A percentile compares a stretch with the other conserved stretches of the same genome.
Evolutionary conservation across 2,329 filamentous ascomycete genomes (phyloP).

Genomic region (Capronia coronata): DNA sequence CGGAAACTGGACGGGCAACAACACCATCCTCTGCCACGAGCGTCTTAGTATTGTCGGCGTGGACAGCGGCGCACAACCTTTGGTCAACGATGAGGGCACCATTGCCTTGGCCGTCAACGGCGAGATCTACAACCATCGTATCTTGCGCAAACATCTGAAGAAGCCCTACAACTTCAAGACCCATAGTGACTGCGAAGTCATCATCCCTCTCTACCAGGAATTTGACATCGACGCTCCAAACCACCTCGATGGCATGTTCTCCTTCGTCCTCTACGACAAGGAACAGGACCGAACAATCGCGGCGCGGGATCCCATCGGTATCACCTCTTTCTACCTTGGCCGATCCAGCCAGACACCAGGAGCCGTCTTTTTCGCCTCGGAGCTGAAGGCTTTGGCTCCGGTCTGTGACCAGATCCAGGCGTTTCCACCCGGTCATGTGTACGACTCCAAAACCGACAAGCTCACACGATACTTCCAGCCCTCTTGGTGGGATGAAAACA

Average conservation of each 20-base stretch:
- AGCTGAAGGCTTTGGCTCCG: constrained; percentile 85
- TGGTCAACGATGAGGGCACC: constrained; percentile 82
- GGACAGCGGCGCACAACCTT: constrained; percentile 89
- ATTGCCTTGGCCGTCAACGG: constrained; percentile 96
- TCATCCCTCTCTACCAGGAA: constrained; percentile 95
- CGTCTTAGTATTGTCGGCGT: constrained; percentile 96
- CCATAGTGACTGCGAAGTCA: constrained; percentile 96
- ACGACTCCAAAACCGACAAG: constrained; percentile 84
- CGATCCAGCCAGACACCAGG: constrained; percentile 76
- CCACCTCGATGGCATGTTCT: constrained; percentile 98
- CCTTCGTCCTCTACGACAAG: constrained; percentile 97
- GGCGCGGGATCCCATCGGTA: constrained; percentile 90
- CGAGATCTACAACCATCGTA: constrained; percentile 99
- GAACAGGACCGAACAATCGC: constrained; percentile 85
- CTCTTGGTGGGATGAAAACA: constrained; percentile 79
- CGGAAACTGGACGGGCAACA: constrained; percentile 80
- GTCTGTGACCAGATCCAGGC: constrained; percentile 93
- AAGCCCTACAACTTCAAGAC: constrained; percentile 94
- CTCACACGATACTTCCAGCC: constrained; percentile 86
- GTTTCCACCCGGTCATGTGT: constrained; percentile 93
- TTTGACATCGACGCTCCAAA: constrained; percentile 88
- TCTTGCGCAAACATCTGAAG: constrained; percentile 81
- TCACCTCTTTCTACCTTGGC: constrained; percentile 96
- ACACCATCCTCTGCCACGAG: constrained; percentile 96
- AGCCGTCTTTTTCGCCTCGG: constrained; percentile 91